Percentiles rank a stretch among this genome's conserved stretches.
Conservation (phyloP, 163 green algal species). For the Chlamydomonas reinhardtii region DNA sequence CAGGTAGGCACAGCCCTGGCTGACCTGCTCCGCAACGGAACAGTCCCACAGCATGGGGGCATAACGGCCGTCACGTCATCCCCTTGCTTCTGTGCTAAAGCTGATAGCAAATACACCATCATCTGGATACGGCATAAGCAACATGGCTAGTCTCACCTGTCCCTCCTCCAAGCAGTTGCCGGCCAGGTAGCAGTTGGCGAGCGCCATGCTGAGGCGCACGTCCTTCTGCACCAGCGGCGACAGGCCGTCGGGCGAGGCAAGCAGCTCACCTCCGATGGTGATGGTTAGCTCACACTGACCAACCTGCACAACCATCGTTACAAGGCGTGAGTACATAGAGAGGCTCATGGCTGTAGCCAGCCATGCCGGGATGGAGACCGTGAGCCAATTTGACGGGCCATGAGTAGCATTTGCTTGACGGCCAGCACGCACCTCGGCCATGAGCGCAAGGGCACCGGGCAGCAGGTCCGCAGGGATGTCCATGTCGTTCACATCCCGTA, state of each 20-base stretch:
- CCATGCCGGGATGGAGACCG: too few relatives aligned
- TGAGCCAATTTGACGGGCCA: too few relatives aligned
- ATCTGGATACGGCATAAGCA: too few relatives aligned
- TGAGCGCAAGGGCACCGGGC: constrained; percentile 43
- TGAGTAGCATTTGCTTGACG: too few relatives aligned
- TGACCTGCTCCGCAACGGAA: constrained; percentile 6
- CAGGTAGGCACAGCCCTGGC: constrained; percentile 37
- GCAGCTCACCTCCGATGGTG: constrained; percentile 40
- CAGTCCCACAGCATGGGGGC: not conserved
- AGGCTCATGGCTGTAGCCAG: too few relatives aligned
- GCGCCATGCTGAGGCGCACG: constrained; percentile 56
- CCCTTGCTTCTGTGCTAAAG: too few relatives aligned
- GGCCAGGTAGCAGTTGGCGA: constrained; percentile 54
- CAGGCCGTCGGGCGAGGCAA: not conserved
- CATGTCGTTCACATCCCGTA: constrained; percentile 21
- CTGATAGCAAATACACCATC: too few relatives aligned
- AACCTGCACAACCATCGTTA: constrained; percentile 51
- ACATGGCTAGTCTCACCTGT: not conserved
- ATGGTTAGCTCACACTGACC: constrained; percentile 49
- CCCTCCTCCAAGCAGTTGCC: constrained; percentile 43
- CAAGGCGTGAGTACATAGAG: too few relatives aligned
- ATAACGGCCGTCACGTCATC: too few relatives aligned
- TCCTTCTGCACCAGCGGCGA: constrained; percentile 19
- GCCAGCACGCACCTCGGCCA: constrained; percentile 54
- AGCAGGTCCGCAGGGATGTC: constrained; percentile 47